Conservation (phyloP, 495 filamentous ascomycete species). For the Podospora pseudocomata region DNA sequence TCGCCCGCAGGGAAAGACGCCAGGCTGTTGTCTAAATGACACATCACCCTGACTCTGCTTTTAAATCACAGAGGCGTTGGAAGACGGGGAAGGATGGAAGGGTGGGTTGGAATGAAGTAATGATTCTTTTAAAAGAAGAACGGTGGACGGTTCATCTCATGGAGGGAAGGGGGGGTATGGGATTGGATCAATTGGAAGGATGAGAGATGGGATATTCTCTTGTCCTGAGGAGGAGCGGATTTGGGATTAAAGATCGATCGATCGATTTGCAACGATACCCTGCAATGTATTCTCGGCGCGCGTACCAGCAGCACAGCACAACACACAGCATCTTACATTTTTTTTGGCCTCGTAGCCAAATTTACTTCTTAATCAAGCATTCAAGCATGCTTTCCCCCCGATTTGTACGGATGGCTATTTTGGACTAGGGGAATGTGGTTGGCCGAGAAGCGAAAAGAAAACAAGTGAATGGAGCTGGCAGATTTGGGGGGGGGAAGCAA, state of each 20-base stretch:
- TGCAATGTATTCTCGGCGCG: slow-evolving; percentile 3
- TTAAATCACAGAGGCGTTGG: not conserved
- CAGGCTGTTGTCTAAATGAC: slow-evolving; percentile 16
- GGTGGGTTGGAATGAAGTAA: slow-evolving; percentile 19
- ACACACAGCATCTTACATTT: slow-evolving; percentile 1
- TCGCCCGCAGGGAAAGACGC: slow-evolving; percentile 35
- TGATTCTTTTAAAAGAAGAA: slow-evolving; percentile 10
- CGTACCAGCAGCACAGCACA: slow-evolving; percentile 10
- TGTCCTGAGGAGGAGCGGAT: not conserved
- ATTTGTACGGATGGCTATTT: not conserved
- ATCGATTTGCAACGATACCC: slow-evolving; percentile 21
- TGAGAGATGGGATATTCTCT: not conserved
- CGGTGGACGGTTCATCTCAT: not conserved
- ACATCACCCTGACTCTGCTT: not conserved
- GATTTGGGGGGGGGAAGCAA: not conserved
- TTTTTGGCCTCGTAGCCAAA: not conserved
- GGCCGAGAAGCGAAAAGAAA: not conserved
- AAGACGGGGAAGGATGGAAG: slow-evolving; percentile 1
- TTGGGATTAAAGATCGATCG: slow-evolving; percentile 13
- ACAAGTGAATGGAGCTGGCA: not conserved
- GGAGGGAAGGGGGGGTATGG: not conserved
- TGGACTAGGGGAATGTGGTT: not conserved
- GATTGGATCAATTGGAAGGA: slow-evolving; percentile 13
- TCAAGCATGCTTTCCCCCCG: not conserved
- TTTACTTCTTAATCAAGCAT: not conserved